Evolutionary conservation across 192 early-diverging fungal species (phyloP).

Genomic region (Podila horticola): DNA sequence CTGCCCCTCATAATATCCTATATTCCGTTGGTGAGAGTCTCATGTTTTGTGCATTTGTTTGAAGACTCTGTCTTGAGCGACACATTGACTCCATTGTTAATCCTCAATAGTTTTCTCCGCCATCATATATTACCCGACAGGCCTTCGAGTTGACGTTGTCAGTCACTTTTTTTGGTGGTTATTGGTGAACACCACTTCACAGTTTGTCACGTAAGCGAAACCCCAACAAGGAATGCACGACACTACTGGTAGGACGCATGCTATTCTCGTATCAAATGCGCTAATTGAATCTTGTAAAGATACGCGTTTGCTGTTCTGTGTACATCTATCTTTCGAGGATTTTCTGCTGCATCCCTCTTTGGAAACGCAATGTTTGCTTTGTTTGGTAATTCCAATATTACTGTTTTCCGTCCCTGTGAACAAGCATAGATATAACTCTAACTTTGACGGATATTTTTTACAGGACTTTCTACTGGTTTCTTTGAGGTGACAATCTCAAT

Average conservation of each 20-base stretch:
- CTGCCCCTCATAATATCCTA: slow-evolving; percentile 25
- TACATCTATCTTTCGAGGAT: slow-evolving; percentile 29
- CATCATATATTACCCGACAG: slow-evolving; percentile 42
- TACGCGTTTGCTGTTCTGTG: slow-evolving; percentile 38
- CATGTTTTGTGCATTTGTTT: neutral
- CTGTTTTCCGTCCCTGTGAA: neutral
- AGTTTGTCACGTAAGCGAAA: slow-evolving; percentile 34
- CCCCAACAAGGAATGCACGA: too few species aligned
- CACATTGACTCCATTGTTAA: neutral
- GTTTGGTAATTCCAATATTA: slow-evolving; percentile 19
- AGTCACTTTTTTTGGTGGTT: slow-evolving; percentile 41
- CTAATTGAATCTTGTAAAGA: neutral
- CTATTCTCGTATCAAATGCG: neutral
- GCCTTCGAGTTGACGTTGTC: slow-evolving; percentile 27
- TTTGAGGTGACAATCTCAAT: slow-evolving; percentile 41
- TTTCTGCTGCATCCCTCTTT: slow-evolving; percentile 35
- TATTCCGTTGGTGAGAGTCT: slow-evolving; percentile 31
- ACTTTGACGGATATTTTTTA: neutral
- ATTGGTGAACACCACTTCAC: slow-evolving; percentile 30
- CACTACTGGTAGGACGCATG: too few species aligned
- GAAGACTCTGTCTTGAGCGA: neutral
- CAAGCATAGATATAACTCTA: neutral
- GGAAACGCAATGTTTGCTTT: slow-evolving; percentile 51
- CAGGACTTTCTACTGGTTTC: slow-evolving; percentile 42
- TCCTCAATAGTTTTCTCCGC: slow-evolving; percentile 26